A percentile compares a stretch with the other conserved stretches of the same genome.
These are phyloP conservation scores for Crithidia brevicula DNA, from an alignment of 208 protist species.

Conservation along the genomic window DNA sequence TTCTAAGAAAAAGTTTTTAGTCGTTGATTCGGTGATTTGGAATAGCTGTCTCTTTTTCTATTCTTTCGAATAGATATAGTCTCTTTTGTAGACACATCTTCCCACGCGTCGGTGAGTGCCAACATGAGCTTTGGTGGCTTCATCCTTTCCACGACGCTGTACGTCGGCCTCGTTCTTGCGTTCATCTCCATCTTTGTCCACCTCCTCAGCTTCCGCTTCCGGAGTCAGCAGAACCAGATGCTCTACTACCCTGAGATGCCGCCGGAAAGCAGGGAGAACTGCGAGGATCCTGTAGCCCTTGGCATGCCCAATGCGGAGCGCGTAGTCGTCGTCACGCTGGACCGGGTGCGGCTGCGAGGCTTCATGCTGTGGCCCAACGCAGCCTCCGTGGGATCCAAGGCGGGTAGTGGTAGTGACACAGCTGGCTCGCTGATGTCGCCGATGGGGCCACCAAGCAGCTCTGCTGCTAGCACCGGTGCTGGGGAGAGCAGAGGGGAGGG, in stretches of 20 bases:
- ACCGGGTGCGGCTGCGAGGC: constrained; percentile 72
- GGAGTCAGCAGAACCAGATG: constrained; percentile 40
- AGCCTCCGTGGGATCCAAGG: constrained; percentile 13
- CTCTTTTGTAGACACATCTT: background rate
- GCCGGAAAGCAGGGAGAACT: constrained; percentile 52
- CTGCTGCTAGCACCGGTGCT: background rate
- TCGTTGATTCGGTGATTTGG: too few species aligned
- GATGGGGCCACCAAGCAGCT: background rate
- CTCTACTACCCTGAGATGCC: constrained; percentile 79
- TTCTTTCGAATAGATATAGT: background rate
- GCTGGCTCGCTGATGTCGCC: background rate
- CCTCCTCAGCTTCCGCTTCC: constrained; percentile 32
- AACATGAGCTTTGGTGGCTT: constrained; percentile 27
- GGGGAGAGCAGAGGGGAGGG: background rate
- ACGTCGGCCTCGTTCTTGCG: constrained; percentile 17
- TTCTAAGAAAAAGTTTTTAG: too few species aligned
- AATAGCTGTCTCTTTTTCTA: constrained; percentile 15
- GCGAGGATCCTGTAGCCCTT: constrained; percentile 57
- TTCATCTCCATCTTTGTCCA: constrained; percentile 28
- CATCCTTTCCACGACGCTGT: constrained; percentile 19
- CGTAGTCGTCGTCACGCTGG: constrained; percentile 61
- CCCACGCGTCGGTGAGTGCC: too few species aligned
- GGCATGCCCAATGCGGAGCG: constrained; percentile 66
- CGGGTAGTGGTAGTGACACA: background rate
- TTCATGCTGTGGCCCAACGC: constrained; percentile 77